Evolutionary conservation across 2,329 filamentous ascomycete species (phyloP), one percentile per base, ranked within the genome.

Genomic region (Pestalotiopsis sp.): DNA sequence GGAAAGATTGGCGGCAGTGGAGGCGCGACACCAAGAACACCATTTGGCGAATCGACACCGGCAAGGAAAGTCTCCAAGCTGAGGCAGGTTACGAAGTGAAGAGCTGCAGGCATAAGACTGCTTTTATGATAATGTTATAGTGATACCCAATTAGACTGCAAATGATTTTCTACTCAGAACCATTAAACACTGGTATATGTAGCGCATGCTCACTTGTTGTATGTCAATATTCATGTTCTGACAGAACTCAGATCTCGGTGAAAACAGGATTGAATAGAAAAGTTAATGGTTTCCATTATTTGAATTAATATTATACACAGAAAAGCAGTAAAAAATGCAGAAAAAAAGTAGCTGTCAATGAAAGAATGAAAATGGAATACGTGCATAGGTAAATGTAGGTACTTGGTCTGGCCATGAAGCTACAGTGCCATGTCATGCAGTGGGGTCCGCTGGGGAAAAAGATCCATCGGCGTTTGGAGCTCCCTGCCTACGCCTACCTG

Each of bases 1-100:
- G 89, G 86, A 71, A 89, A 85, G 77, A 88, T 93, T 72, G 87
- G 82, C 52, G 84, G 76, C 66, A 76, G 74, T 4, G 77, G 79
- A 49, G 75, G 76, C 58, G 78, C 71, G 56, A 78, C 77, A 41
- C 76, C 79, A 1, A 74, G 74, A 58, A 82, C 80, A n/a, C 81
- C 81, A 1, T 82, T 84, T 70, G 81, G 80, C 5, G 78, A 77
- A 59, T 76, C 76, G 45, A 86, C 84, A 4, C 81, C 85, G 5
- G 78, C 77, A 65, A 74, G 71, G 57, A 82, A 72, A 64, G 72
- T 74, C 1, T 81, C 80, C 1, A 80, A 77, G 61, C 69, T 82
- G 67, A 80, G 77, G 70, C 80, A 79, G 63, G 63, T 75, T 57
- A 72, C 75, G 12, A 81, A 79, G 71, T 77, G 69, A 74, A 12